Base-by-base conservation (phyloP, 2,329 filamentous ascomycete genomes). In the Exutisphaerella laricina region DNA sequence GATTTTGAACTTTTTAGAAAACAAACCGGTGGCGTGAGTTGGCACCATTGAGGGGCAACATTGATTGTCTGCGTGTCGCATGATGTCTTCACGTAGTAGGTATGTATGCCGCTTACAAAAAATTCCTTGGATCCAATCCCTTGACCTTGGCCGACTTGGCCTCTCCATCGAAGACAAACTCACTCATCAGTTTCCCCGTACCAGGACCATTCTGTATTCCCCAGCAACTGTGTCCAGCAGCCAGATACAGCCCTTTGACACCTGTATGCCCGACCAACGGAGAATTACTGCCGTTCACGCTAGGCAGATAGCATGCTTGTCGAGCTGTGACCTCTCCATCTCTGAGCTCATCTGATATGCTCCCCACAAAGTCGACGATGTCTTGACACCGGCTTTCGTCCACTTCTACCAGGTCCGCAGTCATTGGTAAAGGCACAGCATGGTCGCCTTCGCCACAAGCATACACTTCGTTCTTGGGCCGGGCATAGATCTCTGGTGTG, bases 171-270 rank as follows among this genome's bases (percentile, higher is more conserved):
- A 66, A 71, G 23, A 71, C 66, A 51, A 71, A 59, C 58, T 73
- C 70, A 52, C 59, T 64, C 38, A 73, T 57, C 53, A 70, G 45
- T 53, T 67, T 70, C 1, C 67, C 69, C 25, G 90, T 97, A 1
- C 77, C 92, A 1, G 90, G 89, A 1, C 82, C 88, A 68, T 98
- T 97, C 69, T 97, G 90, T 16, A 98, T 95, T 0, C 92, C 92
- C 92, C 92, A 98, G 68, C 90, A 97, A 1, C 88, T 95, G 70
- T 98, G 92, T 0, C 92, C 92, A 0, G 87, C 77, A 0, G 92
- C 92, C 46, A 97, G 72, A 63, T 84, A 82, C 31, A 97, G 58
- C 0, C 89, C 88, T 5, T 79, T 77, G 0, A 83, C 78, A 2
- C 77, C 75, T 5, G 88, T 89, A 40, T 74, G 70, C 0, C 92